phyloP scores from a whole-genome alignment of 306 rosid genomes.

The Vicia villosa region DNA sequence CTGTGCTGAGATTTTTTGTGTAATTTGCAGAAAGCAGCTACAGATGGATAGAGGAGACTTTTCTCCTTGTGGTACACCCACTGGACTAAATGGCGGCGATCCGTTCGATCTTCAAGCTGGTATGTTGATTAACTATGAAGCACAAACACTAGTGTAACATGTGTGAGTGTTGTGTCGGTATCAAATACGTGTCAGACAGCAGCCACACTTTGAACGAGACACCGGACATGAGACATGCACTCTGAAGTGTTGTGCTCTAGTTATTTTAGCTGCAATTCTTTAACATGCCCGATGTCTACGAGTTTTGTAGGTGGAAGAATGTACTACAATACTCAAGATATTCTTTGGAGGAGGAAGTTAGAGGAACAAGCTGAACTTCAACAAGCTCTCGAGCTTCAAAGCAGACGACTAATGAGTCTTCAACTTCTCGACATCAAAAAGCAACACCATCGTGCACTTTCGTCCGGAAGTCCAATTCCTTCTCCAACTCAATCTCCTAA shows the following conservation, averaged over 20 bases:
- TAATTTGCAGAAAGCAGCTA: conserved; percentile 73
- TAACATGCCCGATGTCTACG: background rate
- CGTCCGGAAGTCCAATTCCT: conserved; percentile 71
- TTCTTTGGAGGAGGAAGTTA: conserved; percentile 79
- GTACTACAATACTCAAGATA: conserved; percentile 81
- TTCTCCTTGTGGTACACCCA: conserved; percentile 93
- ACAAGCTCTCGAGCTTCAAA: conserved; percentile 83
- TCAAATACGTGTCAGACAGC: background rate
- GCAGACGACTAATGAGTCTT: conserved; percentile 72
- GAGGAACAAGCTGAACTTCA: conserved; percentile 93
- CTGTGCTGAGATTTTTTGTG: conserved; percentile 15
- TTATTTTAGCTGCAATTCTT: background rate
- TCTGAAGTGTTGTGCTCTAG: background rate
- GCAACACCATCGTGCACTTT: conserved; percentile 68
- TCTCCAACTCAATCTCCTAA: conserved; percentile 76
- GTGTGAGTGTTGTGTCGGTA: background rate
- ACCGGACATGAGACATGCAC: too few relatives aligned
- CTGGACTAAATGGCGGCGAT: conserved; percentile 80
- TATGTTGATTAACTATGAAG: conserved; percentile 28
- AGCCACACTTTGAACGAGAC: background rate
- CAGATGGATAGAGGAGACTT: conserved; percentile 85
- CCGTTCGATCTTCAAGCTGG: conserved; percentile 87
- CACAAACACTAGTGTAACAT: background rate
- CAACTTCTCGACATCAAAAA: conserved; percentile 90
- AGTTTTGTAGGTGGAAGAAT: conserved; percentile 65